Base-by-base conservation (phyloP, 31 red algal species). In the Odonthalia washingtoniensis region DNA sequence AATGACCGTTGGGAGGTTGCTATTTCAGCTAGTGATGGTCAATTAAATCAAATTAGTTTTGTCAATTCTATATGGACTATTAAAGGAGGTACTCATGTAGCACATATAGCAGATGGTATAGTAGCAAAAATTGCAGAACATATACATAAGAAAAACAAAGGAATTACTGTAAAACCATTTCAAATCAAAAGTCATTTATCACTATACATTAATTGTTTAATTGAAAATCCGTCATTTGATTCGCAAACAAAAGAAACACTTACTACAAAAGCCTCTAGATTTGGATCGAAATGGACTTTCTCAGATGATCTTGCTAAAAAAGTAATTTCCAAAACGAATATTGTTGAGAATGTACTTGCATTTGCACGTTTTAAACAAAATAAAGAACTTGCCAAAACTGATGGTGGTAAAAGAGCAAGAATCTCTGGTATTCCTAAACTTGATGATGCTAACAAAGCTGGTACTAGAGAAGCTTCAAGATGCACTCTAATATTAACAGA, bases 401-500 rank as follows among this genome's bases (percentile, higher is more conserved):
- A 97, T 86, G 98, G 98, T 31, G 98, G 95, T 4, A 99, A 99
- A 82, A 88, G 88, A 65, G 83, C 87, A 49, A 78, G 91, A 38
- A 74, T 99, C 9, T 38, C 77, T 21, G 98, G 98, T 21, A 89
- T 99, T 40, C 75, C 87, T 6, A 99, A 99, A 77, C 94, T 99
- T 36, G 93, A 99, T 53, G 98, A 99, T 62, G 98, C 98, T 9
- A 99, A 99, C 89, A 92, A 94, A 85, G 98, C 98, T 43, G 98
- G 98, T 70, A 80, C 80, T 39, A 78, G 92, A 68, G 95, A 99
- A 67, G 81, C 90, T 21, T 42, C 57, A 44, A 93, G 95, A 75
- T 99, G 98, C 83, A 99, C 98, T 6, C 81, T 99, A 40, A 97
- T 99, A 57, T 90, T 99, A 12, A 99, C 98, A 9, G 98, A 99